A percentile compares a stretch with the other conserved stretches of the same genome.
Evolutionary conservation across 2,329 filamentous ascomycete genomes (phyloP).

Genomic region (Fusarium longipes): DNA sequence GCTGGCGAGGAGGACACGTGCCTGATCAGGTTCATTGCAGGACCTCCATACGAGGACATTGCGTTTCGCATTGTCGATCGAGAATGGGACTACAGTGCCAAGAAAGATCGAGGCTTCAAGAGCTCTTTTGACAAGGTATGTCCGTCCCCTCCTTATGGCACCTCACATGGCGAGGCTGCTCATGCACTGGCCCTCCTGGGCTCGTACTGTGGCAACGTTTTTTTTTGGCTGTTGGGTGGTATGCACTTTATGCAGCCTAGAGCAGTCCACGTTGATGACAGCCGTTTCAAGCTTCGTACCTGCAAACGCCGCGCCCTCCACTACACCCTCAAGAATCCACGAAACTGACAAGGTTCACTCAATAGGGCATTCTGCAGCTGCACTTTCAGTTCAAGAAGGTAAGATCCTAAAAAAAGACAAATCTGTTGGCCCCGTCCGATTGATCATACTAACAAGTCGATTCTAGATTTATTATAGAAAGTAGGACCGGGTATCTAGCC

Average conservation of each 20-base stretch:
- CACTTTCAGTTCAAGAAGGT: constrained; percentile 99
- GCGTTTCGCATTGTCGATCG: constrained; percentile 98
- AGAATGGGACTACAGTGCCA: constrained; percentile 98
- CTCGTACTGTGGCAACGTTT: constrained; percentile 16
- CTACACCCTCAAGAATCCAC: constrained; percentile 20
- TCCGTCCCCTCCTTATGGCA: constrained; percentile 33
- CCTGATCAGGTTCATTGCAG: constrained; percentile 93
- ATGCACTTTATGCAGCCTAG: constrained; percentile 26
- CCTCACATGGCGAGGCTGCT: constrained; percentile 32
- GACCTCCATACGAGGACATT: constrained; percentile 95
- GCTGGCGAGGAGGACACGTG: constrained; percentile 98
- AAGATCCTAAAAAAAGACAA: constrained; percentile 43
- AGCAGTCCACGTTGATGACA: constrained; percentile 21
- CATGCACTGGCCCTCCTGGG: constrained; percentile 21
- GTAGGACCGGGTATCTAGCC: constrained; percentile 48
- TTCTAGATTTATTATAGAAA: constrained; percentile 68
- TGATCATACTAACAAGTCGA: constrained; percentile 41
- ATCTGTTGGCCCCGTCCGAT: constrained; percentile 7
- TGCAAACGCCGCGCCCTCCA: constrained; percentile 3
- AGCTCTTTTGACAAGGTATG: constrained; percentile 97
- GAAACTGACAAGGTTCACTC: constrained; percentile 38
- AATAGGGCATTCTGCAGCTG: constrained; percentile 89
- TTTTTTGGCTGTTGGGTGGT: constrained; percentile 20
- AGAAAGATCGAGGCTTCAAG: constrained; percentile 91
- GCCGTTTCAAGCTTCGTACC: constrained; percentile 15